These are phyloP conservation scores for Galerina marginata DNA, from an alignment of 768 basidiomycete species.

Conservation along the genomic window DNA sequence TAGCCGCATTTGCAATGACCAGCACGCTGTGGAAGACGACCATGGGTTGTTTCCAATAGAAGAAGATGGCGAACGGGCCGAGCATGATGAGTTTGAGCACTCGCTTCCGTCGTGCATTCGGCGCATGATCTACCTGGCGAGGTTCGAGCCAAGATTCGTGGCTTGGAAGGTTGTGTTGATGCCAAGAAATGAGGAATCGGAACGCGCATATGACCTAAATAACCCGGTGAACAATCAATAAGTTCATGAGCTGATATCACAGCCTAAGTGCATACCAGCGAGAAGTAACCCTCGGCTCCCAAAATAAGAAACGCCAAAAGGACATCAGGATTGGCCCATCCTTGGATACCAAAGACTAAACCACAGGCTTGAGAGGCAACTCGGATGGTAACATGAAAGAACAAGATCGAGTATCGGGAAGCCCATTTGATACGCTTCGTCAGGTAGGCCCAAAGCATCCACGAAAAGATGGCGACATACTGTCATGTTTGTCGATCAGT, in stretches of 20 bases:
- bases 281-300: conserved; percentile 15
- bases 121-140: conserved; percentile 21
- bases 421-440: conserved; percentile 32
- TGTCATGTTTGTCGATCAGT: conserved; percentile 5
- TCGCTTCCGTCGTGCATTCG: conserved; percentile 4
- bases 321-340: conserved; percentile 30
- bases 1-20: conserved; percentile 36
- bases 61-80: conserved; percentile 31
- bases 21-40: conserved; percentile 36
- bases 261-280: conserved; percentile 4
- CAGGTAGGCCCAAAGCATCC: conserved; percentile 33
- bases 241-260: neutral
- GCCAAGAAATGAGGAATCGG: conserved; percentile 42
- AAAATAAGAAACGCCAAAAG: conserved; percentile 38
- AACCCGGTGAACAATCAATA: neutral
- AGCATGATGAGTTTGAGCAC: conserved; percentile 21
- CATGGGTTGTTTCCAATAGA: conserved; percentile 32
- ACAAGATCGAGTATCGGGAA: conserved; percentile 38
- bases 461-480: conserved; percentile 34
- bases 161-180: conserved; percentile 35
- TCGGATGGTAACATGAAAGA: conserved; percentile 39
- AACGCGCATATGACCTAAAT: conserved; percentile 33
- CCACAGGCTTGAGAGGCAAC: conserved; percentile 40
- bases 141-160: conserved; percentile 43
- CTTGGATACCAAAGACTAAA: conserved; percentile 38